These are phyloP conservation scores for Telfairia occidentalis DNA, from an alignment of 331 rosid species.

Conservation along the genomic window DNA sequence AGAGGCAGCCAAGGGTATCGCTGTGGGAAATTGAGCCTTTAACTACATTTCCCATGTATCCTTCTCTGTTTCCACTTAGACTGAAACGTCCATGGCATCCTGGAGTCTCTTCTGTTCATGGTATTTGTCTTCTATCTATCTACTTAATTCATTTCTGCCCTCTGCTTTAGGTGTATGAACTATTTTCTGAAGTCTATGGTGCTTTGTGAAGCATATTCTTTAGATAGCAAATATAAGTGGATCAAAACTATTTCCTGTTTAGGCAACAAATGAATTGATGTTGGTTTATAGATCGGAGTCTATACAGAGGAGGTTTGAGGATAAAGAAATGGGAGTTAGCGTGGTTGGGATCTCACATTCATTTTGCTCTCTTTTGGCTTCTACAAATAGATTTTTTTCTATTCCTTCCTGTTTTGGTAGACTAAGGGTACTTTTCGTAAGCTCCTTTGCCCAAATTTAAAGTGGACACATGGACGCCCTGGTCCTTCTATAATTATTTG, in stretches of 20 bases:
- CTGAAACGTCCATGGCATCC: constrained; percentile 86
- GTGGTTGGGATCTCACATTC: not conserved
- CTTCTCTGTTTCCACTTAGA: constrained; percentile 75
- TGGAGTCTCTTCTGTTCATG: constrained; percentile 54
- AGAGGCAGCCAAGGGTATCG: constrained; percentile 76
- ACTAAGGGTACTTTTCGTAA: not conserved
- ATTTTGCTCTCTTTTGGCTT: not conserved
- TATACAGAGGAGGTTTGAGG: not conserved
- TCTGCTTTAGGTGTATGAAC: not conserved
- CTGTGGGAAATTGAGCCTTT: constrained; percentile 92
- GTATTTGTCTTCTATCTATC: constrained; percentile 23
- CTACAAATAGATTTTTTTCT: not conserved
- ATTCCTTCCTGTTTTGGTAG: not conserved
- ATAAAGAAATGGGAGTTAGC: not conserved
- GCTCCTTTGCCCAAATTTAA: not conserved
- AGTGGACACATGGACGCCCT: not conserved
- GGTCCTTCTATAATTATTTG: not conserved
- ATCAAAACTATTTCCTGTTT: not conserved
- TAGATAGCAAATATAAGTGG: not conserved
- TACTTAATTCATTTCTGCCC: not conserved
- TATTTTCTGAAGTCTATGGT: not conserved
- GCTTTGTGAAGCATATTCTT: not conserved
- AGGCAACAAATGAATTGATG: not conserved
- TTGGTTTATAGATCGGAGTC: not conserved
- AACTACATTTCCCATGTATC: constrained; percentile 85